Evolutionary conservation across 2,329 filamentous ascomycete genomes (phyloP), one percentile per base, ranked within the genome.

Genomic region (Colletotrichum australisinense): DNA sequence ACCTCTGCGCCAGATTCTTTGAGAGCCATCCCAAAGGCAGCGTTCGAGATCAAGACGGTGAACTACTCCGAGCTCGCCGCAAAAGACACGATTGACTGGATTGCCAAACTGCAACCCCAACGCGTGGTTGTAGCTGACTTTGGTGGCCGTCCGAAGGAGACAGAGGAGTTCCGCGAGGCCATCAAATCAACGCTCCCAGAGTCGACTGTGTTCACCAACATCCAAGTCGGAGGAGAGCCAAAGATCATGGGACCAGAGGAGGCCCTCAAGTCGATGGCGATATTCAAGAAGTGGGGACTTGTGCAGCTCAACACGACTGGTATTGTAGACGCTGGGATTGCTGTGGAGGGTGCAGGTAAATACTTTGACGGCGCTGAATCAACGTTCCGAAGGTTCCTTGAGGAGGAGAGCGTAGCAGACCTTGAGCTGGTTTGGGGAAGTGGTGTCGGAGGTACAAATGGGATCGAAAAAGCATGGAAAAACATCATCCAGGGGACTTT

Each of bases 51-150:
- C 53, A 76, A 72, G 46, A 30, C 64, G 2, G 74, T 71, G 3
- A 55, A 16, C 3, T 78, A 78, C 65, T 30, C 52, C 4, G 56
- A 67, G 3, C 65, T 76, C 22, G 12, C 63, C 26, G 24, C 32
- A 1, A 46, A 67, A 14, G 62, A 64, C 0, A 72, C 64, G 1
- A n/a, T 70, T 1, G 64, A 72, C 0, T 78, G 77, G 76, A 63
- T 78, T 14, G 35, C 2, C 0, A 12, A 38, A 4, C 35, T 74
- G 2, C n/a, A 75, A 26, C 70, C 76, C 1, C 68, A 60, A 28
- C 73, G 75, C 3, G 52, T 78, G 30, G 74, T 78, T 12, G 58
- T 78, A 3, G 26, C 76, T 7, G 76, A 78, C 49, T 78, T 75
- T 56, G 77, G 77, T 19, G 77, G 72, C 0, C 68, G 73, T 0